Conservation (phyloP, 2,329 filamentous ascomycete species). For the Metarhizium robertsii region DNA sequence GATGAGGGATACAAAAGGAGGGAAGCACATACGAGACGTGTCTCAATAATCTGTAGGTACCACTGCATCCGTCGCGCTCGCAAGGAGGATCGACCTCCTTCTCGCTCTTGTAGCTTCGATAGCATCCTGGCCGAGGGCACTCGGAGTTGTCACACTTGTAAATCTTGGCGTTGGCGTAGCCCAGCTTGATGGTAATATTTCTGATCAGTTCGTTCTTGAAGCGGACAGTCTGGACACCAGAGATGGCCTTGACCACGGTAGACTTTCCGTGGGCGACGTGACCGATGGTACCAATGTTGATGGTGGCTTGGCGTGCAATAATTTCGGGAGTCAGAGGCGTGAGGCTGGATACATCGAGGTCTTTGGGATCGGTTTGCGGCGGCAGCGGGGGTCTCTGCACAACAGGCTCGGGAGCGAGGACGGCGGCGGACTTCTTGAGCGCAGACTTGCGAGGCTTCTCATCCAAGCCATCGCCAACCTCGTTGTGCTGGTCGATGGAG, state of each 20-base stretch:
- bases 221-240: constrained; percentile 94
- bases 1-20: neutral
- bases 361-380: constrained; percentile 85
- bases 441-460: constrained; percentile 72
- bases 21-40: constrained; percentile 71
- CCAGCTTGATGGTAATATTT: constrained; percentile 99
- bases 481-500: constrained; percentile 47
- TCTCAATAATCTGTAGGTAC: constrained; percentile 79
- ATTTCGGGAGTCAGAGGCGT: constrained; percentile 90
- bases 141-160: constrained; percentile 93
- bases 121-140: constrained; percentile 92
- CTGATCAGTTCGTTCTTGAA: constrained; percentile 99
- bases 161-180: constrained; percentile 98
- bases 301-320: constrained; percentile 94
- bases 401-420: constrained; percentile 44
- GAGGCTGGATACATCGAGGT: constrained; percentile 72
- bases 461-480: constrained; percentile 46
- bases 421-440: constrained; percentile 61
- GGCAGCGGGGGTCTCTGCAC: constrained; percentile 50
- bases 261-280: constrained; percentile 99
- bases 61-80: constrained; percentile 83
- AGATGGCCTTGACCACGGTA: constrained; percentile 98
- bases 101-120: constrained; percentile 95
- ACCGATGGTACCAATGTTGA: constrained; percentile 97
- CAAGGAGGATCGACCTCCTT: constrained; percentile 97